Percentiles rank a stretch among this genome's conserved stretches.
These are phyloP conservation scores for Biscutella laevigata DNA, from an alignment of 441 rosid species.

Conservation along the genomic window DNA sequence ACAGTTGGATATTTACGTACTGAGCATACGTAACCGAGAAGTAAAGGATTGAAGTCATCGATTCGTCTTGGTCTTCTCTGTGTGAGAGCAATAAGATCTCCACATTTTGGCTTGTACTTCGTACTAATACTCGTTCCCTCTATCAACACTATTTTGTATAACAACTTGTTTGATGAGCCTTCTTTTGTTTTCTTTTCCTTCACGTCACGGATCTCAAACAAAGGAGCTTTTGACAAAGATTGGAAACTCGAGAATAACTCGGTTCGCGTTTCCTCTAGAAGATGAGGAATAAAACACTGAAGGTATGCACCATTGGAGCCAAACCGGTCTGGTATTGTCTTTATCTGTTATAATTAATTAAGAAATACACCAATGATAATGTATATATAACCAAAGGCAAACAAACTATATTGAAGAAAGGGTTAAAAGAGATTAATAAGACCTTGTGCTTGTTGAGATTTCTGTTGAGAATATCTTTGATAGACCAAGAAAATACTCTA, in stretches of 20 bases:
- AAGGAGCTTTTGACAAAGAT: background rate
- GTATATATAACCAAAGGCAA: background rate
- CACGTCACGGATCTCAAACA: background rate
- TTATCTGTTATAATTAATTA: constrained; percentile 1
- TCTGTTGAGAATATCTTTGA: constrained; percentile 13
- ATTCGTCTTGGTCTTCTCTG: background rate
- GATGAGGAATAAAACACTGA: constrained; percentile 16
- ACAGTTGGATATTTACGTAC: background rate
- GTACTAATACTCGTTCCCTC: background rate
- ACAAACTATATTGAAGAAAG: background rate
- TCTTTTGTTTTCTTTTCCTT: background rate
- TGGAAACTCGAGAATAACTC: constrained; percentile 1
- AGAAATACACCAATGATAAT: background rate
- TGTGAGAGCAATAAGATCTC: constrained; percentile 22
- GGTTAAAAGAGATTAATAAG: background rate
- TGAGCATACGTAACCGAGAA: background rate
- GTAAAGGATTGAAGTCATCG: constrained; percentile 5
- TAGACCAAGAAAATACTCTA: constrained; percentile 11
- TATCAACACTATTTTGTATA: no score
- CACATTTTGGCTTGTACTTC: constrained; percentile 15
- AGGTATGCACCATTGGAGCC: background rate
- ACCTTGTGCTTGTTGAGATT: constrained; percentile 13
- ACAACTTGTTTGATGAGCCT: background rate
- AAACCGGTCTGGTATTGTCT: constrained; percentile 17
- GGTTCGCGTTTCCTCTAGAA: constrained; percentile 17